Evolutionary conservation across 306 rosid genomes (phyloP), one percentile per base, ranked within the genome.

Genomic region (Chamaecrista fasciculata): DNA sequence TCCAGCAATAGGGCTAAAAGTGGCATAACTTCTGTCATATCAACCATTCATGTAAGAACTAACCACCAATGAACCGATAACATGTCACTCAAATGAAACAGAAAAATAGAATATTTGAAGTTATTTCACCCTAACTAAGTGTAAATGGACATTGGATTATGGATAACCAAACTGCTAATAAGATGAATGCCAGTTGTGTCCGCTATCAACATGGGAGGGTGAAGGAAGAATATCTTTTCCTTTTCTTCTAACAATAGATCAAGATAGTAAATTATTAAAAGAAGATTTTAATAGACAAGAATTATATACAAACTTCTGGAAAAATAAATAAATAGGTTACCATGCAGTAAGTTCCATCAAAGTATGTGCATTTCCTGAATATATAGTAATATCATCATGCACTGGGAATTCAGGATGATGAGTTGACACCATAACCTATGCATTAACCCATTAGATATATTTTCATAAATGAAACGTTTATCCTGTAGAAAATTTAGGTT

Each of bases 321-420:
- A 43, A 49, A 15, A 26, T 36, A 56, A 67, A 67, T n/a, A 26
- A 74, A 23, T 53, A 26, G 62, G 11, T 55, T 70, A 42, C 58
- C 19, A 34, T 2, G 3, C 34, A 37, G 37, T 51, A 51, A 3
- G 18, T 28, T 48, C 70, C 42, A 50, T 34, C 63, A 47, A 68
- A 62, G 26, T 57, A 8, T 20, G 43, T 20, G 11, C 60, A 43
- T 62, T 52, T 50, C 40, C 67, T 34, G 53, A 62, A 11, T 21
- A 62, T 44, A 69, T 43, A 7, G 12, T 34, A 4, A 39, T 19
- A 20, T 15, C 42, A 11, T 46, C 64, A 4, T 39, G 28, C 12
- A 51, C 12, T 14, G 7, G 24, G 47, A 34, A 67, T 48, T 34
- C 39, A 25, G 26, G 24, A 39, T 39, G 31, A 47, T 4, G 63